Percentiles rank a stretch among this genome's conserved stretches.
Evolutionary conservation across 331 rosid genomes (phyloP).

Genomic region (Saraca asoca): DNA sequence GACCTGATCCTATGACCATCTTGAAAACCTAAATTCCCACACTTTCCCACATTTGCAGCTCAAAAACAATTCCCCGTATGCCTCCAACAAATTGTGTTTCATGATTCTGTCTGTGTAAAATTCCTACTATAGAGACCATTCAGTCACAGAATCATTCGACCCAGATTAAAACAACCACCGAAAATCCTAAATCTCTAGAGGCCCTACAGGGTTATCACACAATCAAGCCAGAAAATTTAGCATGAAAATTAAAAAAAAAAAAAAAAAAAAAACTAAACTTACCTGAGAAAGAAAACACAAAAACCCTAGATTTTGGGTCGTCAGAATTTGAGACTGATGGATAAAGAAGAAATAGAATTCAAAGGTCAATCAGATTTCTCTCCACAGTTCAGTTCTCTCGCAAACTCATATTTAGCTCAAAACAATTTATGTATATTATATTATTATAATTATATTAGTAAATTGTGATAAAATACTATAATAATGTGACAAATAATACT

Average conservation of each 20-base stretch:
- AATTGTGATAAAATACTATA: conserved; percentile 18
- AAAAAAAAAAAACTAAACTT: conserved; percentile 33
- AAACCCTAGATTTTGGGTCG: conserved; percentile 57
- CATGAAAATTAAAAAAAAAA: conserved; percentile 14
- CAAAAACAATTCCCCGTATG: conserved; percentile 30
- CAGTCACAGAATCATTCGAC: conserved; percentile 35
- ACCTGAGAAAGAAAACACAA: conserved; percentile 44
- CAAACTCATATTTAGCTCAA: conserved; percentile 19
- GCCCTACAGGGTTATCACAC: background rate
- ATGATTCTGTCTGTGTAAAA: conserved; percentile 31
- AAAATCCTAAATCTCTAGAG: conserved; percentile 33
- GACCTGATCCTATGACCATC: conserved; percentile 10
- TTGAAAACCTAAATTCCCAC: conserved; percentile 31
- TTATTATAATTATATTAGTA: background rate
- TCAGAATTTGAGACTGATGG: conserved; percentile 38
- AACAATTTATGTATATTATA: conserved; percentile 26
- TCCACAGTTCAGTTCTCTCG: conserved; percentile 27
- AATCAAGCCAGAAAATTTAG: background rate
- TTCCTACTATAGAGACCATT: conserved; percentile 34
- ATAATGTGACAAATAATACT: background rate
- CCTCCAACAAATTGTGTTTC: conserved; percentile 22
- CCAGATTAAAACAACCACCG: conserved; percentile 13
- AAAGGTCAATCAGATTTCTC: conserved; percentile 57
- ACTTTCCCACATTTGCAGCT: conserved; percentile 33
- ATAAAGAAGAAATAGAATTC: conserved; percentile 34